A percentile compares a stretch with the other conserved stretches of the same genome.
phyloP scores from a whole-genome alignment of 805 yeast genomes.

The Yamadazyma sp. region DNA sequence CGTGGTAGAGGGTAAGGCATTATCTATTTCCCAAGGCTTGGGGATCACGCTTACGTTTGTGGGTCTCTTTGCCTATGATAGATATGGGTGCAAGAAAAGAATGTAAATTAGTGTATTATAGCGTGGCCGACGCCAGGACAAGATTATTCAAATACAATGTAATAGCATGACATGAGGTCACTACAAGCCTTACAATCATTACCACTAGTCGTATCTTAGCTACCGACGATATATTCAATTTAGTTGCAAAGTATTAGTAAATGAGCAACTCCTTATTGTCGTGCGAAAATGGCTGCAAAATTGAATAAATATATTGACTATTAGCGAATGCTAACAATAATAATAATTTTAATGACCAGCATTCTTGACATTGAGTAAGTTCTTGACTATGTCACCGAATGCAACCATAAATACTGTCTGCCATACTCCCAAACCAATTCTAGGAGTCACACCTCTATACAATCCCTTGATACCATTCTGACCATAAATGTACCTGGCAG shows the following conservation, averaged over 20 bases:
- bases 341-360: conserved; percentile 30
- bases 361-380: conserved; percentile 41
- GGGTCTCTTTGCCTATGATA: conserved; percentile 44
- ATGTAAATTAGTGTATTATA: too few relatives aligned
- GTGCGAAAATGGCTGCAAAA: conserved; percentile 8
- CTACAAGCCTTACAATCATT: too few relatives aligned
- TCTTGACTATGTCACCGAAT: conserved; percentile 77
- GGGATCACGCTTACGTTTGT: conserved; percentile 38
- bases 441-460: conserved; percentile 95
- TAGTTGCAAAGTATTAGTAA: neutral
- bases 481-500: conserved; percentile 79
- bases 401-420: conserved; percentile 99
- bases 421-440: conserved; percentile 96
- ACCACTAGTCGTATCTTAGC: too few relatives aligned
- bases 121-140: too few relatives aligned
- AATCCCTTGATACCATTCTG: conserved; percentile 86
- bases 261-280: too few relatives aligned
- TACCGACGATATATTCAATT: too few relatives aligned
- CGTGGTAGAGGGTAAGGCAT: conserved; percentile 52
- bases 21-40: conserved; percentile 29
- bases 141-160: too few relatives aligned
- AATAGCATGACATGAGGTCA: too few relatives aligned
- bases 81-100: conserved; percentile 31
- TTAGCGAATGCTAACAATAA: too few relatives aligned
- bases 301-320: conserved; percentile 4